These are phyloP conservation scores for Pulveroboletus sp. DNA, from an alignment of 768 basidiomycete species.

Conservation along the genomic window DNA sequence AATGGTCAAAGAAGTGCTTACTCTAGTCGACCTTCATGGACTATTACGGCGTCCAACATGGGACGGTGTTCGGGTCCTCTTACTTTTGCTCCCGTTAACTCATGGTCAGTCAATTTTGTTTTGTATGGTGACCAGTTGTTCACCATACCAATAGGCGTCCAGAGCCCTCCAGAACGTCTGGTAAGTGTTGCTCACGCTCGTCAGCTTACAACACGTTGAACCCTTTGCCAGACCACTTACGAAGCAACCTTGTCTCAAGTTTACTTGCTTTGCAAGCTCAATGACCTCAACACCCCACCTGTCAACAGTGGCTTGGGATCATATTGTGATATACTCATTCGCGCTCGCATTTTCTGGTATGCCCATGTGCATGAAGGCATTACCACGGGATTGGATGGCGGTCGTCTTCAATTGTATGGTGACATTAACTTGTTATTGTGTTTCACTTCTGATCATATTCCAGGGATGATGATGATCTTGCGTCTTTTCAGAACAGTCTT, in stretches of 20 bases:
- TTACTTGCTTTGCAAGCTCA: constrained; percentile 65
- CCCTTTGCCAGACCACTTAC: constrained; percentile 55
- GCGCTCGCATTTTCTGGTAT: constrained; percentile 88
- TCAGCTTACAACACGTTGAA: constrained; percentile 3
- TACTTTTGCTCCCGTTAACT: constrained; percentile 79
- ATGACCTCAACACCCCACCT: constrained; percentile 33
- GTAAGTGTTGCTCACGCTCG: constrained; percentile 6
- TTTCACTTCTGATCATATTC: constrained; percentile 3
- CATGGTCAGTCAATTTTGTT: constrained; percentile 55
- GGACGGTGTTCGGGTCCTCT: constrained; percentile 80
- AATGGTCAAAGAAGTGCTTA: constrained; percentile 75
- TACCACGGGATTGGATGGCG: constrained; percentile 78
- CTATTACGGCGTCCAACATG: constrained; percentile 79
- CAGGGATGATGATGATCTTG: constrained; percentile 75
- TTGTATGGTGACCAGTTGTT: not conserved
- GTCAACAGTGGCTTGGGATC: constrained; percentile 48
- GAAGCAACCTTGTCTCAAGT: constrained; percentile 83
- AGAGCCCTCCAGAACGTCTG: constrained; percentile 24
- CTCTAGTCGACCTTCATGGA: constrained; percentile 76
- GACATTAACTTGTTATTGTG: not conserved
- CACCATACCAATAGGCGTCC: constrained; percentile 21
- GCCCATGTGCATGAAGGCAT: constrained; percentile 84
- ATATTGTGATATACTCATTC: constrained; percentile 58
- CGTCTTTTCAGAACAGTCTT: constrained; percentile 65
- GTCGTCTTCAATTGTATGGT: constrained; percentile 75